Evolutionary conservation across 371 early-diverging fungal genomes (phyloP), one percentile per base, ranked within the genome.

Genomic region (Zancudomyces culisetae): DNA sequence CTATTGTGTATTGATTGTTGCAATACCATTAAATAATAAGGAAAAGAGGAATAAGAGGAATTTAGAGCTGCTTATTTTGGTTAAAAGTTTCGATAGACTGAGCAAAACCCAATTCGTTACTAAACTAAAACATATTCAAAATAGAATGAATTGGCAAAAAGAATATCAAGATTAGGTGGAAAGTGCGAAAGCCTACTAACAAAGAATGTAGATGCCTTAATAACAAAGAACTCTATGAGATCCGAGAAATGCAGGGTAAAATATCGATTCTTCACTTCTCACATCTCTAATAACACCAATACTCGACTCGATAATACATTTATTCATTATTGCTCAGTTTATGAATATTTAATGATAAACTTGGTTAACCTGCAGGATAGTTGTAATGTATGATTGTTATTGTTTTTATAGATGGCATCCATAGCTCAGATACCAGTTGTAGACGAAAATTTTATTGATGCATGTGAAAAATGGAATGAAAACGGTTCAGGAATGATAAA

Each of bases 181-280:
- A 12, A 49, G 3, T 49, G 50, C 21, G 50, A 27, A n/a, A 30
- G 30, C 10, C 3, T 27, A 22, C 21, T 27, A 35, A 35, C 22
- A 6, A 49, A 35, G 4, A 18, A 22, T 6, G 50, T 49, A 6
- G 15, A 49, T 35, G 28, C 30, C 6, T 21, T 49, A 18, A 30
- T 49, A 49, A 10, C 50, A 27, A 49, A 35, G 20, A 10, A 15
- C 20, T 30, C 50, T 12, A 18, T 12, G 4, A 21, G 40, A 18
- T 49, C 50, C 2, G 50, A 49, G 19, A 49, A 49, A 49, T 49
- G 50, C 50, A 49, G 23, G 39, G 50, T 49, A 49, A 49, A 35
- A 15, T n/a, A n/a, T 21, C 26, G 15, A 6, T 47, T 43, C 45
- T 6, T 20, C 47, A 3, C 23, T 4, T 8, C 26, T 47, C 13